These are phyloP conservation scores for Oryza officinalis DNA, from an alignment of 176 grass and related monocot genomes.

Conservation along the genomic window DNA sequence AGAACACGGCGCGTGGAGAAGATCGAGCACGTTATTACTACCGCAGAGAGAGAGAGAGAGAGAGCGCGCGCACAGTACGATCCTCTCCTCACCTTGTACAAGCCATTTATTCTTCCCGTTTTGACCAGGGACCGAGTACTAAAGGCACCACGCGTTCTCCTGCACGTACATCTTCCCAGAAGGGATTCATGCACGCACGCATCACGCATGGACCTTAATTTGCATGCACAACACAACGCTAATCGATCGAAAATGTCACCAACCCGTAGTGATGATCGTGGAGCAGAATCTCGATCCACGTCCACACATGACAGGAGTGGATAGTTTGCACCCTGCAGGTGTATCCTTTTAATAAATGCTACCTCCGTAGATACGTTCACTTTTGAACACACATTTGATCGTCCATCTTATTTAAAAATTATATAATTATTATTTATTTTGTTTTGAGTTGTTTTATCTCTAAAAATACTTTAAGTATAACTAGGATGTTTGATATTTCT, in stretches of 20 bases:
- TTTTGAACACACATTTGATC: no score
- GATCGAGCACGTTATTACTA: neutral
- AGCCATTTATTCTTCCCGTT: constrained; percentile 20
- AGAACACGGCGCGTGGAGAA: no score
- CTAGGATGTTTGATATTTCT: no score
- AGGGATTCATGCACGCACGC: neutral
- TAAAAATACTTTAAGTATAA: neutral
- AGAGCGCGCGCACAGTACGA: no score
- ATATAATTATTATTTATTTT: no score
- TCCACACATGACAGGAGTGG: no score
- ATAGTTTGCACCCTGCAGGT: no score
- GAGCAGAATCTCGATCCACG: neutral
- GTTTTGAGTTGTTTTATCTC: no score
- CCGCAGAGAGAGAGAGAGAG: no score
- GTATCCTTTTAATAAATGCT: no score
- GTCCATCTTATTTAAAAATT: no score
- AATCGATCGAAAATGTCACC: neutral
- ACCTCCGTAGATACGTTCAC: no score
- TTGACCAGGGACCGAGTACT: constrained; percentile 24
- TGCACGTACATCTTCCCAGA: neutral
- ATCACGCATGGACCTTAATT: neutral
- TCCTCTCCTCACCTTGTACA: neutral
- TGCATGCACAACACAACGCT: neutral
- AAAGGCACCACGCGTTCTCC: constrained; percentile 16
- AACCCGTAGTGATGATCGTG: neutral